These are phyloP conservation scores for Phytophthora pluvialis DNA, from an alignment of 352 stramenopile genomes.

Conservation along the genomic window DNA sequence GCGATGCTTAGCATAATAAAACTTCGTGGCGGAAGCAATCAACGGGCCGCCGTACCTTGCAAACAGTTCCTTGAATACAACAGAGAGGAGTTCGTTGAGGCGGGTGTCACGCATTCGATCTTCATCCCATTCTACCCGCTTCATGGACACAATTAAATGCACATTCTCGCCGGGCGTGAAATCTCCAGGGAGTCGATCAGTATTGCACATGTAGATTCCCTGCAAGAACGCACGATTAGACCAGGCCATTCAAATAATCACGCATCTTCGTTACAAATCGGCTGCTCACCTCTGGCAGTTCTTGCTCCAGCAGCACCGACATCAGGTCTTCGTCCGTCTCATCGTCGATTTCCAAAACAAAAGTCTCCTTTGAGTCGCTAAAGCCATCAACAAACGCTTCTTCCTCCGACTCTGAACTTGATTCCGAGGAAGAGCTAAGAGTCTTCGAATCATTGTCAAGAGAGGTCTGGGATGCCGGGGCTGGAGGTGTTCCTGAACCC, in stretches of 20 bases:
- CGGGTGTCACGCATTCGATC: conserved; percentile 87
- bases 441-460: conserved; percentile 64
- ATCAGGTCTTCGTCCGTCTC: conserved; percentile 93
- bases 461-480: conserved; percentile 21
- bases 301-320: conserved; percentile 90
- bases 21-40: neutral
- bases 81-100: conserved; percentile 82
- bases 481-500: conserved; percentile 17
- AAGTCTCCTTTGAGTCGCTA: conserved; percentile 87
- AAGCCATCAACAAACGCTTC: conserved; percentile 78
- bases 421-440: conserved; percentile 76
- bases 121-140: conserved; percentile 88
- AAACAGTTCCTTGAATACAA: conserved; percentile 89
- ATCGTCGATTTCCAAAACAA: conserved; percentile 92
- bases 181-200: conserved; percentile 76
- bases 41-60: conserved; percentile 56
- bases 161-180: conserved; percentile 78
- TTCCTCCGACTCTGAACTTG: conserved; percentile 86
- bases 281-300: conserved; percentile 66
- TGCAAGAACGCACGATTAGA: conserved; percentile 12
- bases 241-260: neutral
- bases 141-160: conserved; percentile 89
- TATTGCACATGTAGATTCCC: conserved; percentile 90
- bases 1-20: neutral
- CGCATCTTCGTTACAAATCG: neutral